These are phyloP conservation scores for Chlamydomonas schloesseri DNA, from an alignment of 139 green algal species.

Conservation along the genomic window DNA sequence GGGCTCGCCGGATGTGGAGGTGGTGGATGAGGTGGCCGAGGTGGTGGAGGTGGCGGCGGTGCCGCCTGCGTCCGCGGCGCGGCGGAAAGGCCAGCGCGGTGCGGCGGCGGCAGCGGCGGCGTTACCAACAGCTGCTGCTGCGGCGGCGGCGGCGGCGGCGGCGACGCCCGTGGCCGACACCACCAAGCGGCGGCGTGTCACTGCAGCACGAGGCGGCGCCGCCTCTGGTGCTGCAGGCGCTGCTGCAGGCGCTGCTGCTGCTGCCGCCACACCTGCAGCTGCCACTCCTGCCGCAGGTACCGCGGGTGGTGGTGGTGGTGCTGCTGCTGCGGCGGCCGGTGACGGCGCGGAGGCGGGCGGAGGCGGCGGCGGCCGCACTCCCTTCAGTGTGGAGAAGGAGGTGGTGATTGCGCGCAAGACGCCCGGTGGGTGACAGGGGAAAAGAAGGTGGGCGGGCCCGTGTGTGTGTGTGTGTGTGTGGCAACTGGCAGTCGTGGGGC, in stretches of 20 bases:
- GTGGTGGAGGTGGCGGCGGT: neutral
- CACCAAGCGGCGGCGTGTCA: neutral
- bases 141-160: no score
- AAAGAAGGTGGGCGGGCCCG: no score
- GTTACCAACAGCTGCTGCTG: no score
- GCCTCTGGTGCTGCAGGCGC: no score
- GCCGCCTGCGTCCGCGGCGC: neutral
- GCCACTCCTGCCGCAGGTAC: neutral
- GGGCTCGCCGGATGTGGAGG: neutral
- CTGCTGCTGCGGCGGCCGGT: neutral
- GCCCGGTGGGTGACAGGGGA: neutral
- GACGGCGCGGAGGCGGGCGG: no score
- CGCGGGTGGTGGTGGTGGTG: no score
- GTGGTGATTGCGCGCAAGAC: neutral
- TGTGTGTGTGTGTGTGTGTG: no score
- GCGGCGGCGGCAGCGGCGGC: no score
- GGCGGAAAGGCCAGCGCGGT: neutral
- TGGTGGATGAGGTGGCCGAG: neutral
- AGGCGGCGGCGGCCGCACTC: neutral
- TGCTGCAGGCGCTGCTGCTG: neutral
- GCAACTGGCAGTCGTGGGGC: no score
- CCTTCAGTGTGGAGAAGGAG: neutral
- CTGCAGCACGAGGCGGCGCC: no score
- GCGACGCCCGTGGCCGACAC: neutral
- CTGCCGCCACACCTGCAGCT: neutral